Base-by-base conservation (phyloP, 306 rosid species). In the Cucumis cinereus region DNA sequence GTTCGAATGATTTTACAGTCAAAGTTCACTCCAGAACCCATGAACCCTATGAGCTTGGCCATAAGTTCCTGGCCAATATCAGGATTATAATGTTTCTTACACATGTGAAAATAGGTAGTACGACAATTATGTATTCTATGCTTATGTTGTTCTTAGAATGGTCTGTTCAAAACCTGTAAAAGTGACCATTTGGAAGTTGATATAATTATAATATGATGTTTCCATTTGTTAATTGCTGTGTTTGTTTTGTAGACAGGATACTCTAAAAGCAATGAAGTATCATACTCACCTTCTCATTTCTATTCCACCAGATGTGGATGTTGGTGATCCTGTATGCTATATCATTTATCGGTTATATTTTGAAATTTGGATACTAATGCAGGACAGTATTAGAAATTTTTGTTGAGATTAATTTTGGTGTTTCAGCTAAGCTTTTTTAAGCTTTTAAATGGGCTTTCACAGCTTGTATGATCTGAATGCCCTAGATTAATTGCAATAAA, bases 251-350 rank as follows among this genome's bases (percentile, higher is more conserved):
- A 91, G 96, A 73, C 30, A 41, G 86, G 66, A 56, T 74, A 74
- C 79, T 75, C 80, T 86, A 40, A 85, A 82, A 33, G 78, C 57
- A 73, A 76, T 91, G 84, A 91, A 85, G 84, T 60, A 81, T 64
- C 85, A 90, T 60, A 83, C 97, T 20, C 98, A 94, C 84, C 79
- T 87, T 78, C 83, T 91, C 79, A 91, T 94, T 63, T 91, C 93
- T 49, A 77, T 91, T 30, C 98, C 98, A 23, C 91, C 97, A 28
- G 72, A 76, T 28, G 40, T 49, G 19, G 90, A 86, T 15, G 56
- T 85, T 41, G 96, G 96, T 53, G 98, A 90, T 45, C 97, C 88
- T 81, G 98, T 94, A 89, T 33, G 87, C 77, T 62, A 40, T 20
- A 52, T 8, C 57, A 36, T 36, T 62, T 53, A 7, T 41, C 28